A percentile compares a stretch with the other conserved stretches of the same genome.
phyloP scores from a whole-genome alignment of 2,329 filamentous ascomycete genomes.

The Arthrobotrys pseudoclavata region DNA sequence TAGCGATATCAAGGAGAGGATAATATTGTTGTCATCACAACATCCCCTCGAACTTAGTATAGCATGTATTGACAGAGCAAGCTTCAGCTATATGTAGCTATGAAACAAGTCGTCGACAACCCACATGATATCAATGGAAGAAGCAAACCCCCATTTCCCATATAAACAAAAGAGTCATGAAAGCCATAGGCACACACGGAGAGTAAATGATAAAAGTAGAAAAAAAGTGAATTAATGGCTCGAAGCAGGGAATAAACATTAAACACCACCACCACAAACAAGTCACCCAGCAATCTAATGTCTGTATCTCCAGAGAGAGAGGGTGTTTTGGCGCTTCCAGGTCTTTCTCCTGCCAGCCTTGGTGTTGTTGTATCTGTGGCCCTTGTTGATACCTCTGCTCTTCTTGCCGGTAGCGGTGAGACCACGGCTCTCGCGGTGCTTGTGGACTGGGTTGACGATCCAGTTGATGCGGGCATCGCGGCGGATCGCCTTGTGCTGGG shows the following conservation, averaged over 20 bases:
- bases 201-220: constrained; percentile 4
- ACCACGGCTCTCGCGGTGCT: constrained; percentile 98
- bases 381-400: constrained; percentile 99
- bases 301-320: constrained; percentile 81
- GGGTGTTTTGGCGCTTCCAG: constrained; percentile 99
- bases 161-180: constrained; percentile 36
- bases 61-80: constrained; percentile 1
- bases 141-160: background rate
- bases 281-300: constrained; percentile 53
- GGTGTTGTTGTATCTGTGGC: constrained; percentile 99
- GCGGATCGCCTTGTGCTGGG: constrained; percentile 99
- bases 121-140: constrained; percentile 21
- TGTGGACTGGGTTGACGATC: constrained; percentile 99
- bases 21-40: constrained; percentile 25
- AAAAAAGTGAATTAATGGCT: constrained; percentile 53
- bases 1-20: background rate
- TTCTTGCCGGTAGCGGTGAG: constrained; percentile 99
- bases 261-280: constrained; percentile 35
- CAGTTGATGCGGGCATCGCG: constrained; percentile 99
- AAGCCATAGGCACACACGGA: constrained; percentile 21
- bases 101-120: constrained; percentile 32
- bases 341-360: constrained; percentile 97
- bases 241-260: constrained; percentile 47
- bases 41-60: constrained; percentile 6
- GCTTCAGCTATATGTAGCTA: background rate